These are phyloP conservation scores for Drechmeria coniospora DNA, from an alignment of 2,329 filamentous ascomycete genomes.

Conservation along the genomic window DNA sequence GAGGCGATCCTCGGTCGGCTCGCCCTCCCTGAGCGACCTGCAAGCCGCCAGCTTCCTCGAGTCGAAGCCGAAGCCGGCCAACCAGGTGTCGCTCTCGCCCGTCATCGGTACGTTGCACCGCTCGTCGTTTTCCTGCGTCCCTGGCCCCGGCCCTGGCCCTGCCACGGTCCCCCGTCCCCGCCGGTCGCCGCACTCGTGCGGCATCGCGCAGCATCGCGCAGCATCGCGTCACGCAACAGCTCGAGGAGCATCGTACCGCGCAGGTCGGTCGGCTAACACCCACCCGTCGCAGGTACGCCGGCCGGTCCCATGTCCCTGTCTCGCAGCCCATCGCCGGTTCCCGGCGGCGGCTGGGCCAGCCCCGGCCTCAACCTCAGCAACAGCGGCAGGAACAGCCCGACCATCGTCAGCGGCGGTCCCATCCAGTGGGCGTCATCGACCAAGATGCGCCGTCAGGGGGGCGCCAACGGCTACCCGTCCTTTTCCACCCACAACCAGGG, in stretches of 20 bases:
- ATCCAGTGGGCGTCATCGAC: constrained; percentile 73
- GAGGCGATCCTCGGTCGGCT: constrained; percentile 30
- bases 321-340: constrained; percentile 72
- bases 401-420: constrained; percentile 36
- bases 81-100: constrained; percentile 28
- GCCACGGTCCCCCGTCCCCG: constrained; percentile 1
- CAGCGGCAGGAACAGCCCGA: constrained; percentile 55
- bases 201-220: constrained; percentile 1
- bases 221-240: no score
- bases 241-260: no score
- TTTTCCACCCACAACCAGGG: constrained; percentile 71
- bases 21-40: constrained; percentile 15
- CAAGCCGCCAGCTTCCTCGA: constrained; percentile 15
- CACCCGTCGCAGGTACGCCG: constrained; percentile 31
- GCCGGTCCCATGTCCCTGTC: constrained; percentile 62
- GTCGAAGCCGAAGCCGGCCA: constrained; percentile 14
- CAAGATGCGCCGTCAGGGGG: constrained; percentile 58
- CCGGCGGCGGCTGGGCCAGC: constrained; percentile 78
- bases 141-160: background rate
- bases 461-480: constrained; percentile 60
- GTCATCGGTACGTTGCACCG: constrained; percentile 35
- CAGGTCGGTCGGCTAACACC: no score
- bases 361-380: constrained; percentile 61
- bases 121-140: background rate
- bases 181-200: no score